Evolutionary conservation across 768 basidiomycete genomes (phyloP), one percentile per base, ranked within the genome.

Genomic region (Suillus placidus): DNA sequence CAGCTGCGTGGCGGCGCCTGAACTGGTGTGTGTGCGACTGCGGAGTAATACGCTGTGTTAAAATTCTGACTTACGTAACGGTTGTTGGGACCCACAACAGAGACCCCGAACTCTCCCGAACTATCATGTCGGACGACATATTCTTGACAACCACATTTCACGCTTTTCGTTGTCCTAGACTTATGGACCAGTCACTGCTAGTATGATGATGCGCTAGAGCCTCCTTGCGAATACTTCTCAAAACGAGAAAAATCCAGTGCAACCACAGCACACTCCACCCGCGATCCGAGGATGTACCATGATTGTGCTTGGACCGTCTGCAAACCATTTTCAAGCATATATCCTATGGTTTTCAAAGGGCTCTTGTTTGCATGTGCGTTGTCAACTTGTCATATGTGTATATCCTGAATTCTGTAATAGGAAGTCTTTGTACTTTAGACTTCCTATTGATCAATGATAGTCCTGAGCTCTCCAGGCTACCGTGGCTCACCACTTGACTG

Each of bases 221-320:
- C 13, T 7, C 6, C 26, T 14, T 26, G 49, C 18, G 51, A 52
- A 52, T 30, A 4, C 54, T 34, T 55, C 20, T 55, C 10, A 20
- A 20, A 2, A 2, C 18, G 2, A 32, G 52, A 34, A 54, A 32
- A n/a, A 12, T 55, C 20, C 32, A 55, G 32, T 55, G 9, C 32
- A 34, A 34, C 32, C 10, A 34, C 52, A 55, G 54, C 54, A 55
- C 51, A 23, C 49, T 51, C 14, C 16, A 52, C 32, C 20, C 12
- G 20, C 54, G 20, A 20, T 55, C 32, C 20, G 20, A 55, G 54
- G 55, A 14, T 34, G 9, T 20, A 35, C 20, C 10, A 23, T 45
- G 30, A 32, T 73, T 70, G 64, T 76, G 47, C 63, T 58, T 51
- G 23, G 51, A 30, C 62, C 62, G n/a, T n/a, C 38, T 34, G 61